Evolutionary conservation across 176 grass and related monocot genomes (phyloP).

Genomic region (Miscanthus lutarioriparius): DNA sequence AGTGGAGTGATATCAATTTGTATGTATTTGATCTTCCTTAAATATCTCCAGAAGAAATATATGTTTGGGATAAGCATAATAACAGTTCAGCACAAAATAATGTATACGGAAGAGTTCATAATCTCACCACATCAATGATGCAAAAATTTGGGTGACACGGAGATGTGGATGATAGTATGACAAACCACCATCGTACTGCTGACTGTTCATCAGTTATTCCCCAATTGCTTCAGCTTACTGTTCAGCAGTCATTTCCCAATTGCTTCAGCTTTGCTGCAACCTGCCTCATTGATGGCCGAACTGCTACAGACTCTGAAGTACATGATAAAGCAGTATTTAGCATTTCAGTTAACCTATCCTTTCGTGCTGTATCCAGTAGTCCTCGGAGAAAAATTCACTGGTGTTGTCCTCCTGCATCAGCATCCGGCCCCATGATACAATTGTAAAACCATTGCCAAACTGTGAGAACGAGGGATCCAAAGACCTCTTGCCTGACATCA

Average conservation of each 20-base stretch:
- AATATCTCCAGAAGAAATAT: background rate
- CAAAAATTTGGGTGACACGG: background rate
- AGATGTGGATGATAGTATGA: background rate
- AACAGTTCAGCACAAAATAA: slow-evolving; percentile 11
- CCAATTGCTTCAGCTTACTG: slow-evolving; percentile 40
- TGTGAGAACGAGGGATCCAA: slow-evolving; percentile 69
- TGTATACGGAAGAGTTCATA: background rate
- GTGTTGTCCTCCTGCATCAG: slow-evolving; percentile 51
- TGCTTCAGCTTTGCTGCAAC: slow-evolving; percentile 60
- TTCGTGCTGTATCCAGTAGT: slow-evolving; percentile 39
- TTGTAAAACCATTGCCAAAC: slow-evolving; percentile 62
- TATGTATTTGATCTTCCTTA: background rate
- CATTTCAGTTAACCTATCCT: slow-evolving; percentile 52
- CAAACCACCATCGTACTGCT: background rate
- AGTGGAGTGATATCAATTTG: background rate
- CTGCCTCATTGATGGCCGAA: slow-evolving; percentile 61
- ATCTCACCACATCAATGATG: background rate
- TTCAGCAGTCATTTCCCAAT: slow-evolving; percentile 43
- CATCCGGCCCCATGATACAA: slow-evolving; percentile 66
- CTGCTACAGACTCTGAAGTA: slow-evolving; percentile 55
- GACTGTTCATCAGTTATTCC: slow-evolving; percentile 33
- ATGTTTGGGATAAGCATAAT: background rate
- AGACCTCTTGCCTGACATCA: slow-evolving; percentile 76
- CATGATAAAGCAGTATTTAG: slow-evolving; percentile 60
- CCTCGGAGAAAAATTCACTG: slow-evolving; percentile 50